phyloP scores from a whole-genome alignment of 148 eudicot species.

The Nyssa sinensis region DNA sequence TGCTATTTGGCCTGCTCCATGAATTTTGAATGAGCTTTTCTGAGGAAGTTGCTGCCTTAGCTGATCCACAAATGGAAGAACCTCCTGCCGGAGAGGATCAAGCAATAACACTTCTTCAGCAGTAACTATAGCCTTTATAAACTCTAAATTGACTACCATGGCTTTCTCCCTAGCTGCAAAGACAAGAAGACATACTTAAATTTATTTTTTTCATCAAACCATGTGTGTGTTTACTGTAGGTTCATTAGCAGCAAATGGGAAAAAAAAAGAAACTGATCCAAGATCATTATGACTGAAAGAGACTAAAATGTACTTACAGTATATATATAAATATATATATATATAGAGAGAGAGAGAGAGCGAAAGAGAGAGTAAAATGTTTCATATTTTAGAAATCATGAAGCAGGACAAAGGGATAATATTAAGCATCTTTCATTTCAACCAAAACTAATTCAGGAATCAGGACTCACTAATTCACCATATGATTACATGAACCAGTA shows the following conservation, averaged over 20 bases:
- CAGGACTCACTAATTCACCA: too few species aligned
- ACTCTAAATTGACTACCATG: conserved; percentile 92
- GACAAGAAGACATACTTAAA: neutral
- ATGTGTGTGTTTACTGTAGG: neutral
- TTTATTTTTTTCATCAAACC: neutral
- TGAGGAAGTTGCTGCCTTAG: conserved; percentile 71
- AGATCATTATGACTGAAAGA: neutral
- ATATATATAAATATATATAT: too few species aligned
- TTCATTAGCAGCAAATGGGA: neutral
- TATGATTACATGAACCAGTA: too few species aligned
- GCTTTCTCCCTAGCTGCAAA: conserved; percentile 92
- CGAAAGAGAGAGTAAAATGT: too few species aligned
- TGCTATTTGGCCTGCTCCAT: conserved; percentile 35
- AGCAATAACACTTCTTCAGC: conserved; percentile 96
- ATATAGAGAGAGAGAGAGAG: too few species aligned
- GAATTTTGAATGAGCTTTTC: conserved; percentile 28
- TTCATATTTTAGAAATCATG: too few species aligned
- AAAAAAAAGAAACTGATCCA: neutral
- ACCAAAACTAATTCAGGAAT: too few species aligned
- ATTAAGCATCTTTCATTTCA: too few species aligned
- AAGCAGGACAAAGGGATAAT: too few species aligned
- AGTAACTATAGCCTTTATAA: conserved; percentile 90
- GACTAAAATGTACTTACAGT: neutral
- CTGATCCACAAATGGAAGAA: conserved; percentile 97
- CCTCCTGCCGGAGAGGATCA: conserved; percentile 96